Percentiles rank a stretch among this genome's conserved stretches.
Evolutionary conservation across 129 eudicot genomes (phyloP).

Genomic region (Flaveria ramosissima): DNA sequence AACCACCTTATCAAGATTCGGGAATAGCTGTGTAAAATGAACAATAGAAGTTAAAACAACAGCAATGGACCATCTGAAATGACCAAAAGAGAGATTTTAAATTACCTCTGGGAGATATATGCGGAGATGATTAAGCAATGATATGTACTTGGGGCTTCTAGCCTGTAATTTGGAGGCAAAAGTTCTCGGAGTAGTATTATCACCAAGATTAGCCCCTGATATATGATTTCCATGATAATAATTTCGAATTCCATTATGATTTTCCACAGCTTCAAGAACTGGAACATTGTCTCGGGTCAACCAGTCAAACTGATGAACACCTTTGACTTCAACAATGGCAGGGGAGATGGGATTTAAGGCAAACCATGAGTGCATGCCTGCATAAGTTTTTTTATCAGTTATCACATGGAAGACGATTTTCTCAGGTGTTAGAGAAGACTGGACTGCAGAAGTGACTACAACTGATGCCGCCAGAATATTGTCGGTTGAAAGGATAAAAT

Average conservation of each 20-base stretch:
- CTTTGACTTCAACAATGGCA: slow-evolving; percentile 94
- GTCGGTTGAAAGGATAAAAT: slow-evolving; percentile 87
- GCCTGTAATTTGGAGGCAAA: slow-evolving; percentile 96
- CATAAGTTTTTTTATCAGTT: slow-evolving; percentile 97
- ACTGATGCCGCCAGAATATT: slow-evolving; percentile 97
- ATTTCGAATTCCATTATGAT: slow-evolving; percentile 64
- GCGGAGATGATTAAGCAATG: slow-evolving; percentile 96
- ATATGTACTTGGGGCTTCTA: slow-evolving; percentile 96
- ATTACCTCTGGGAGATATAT: slow-evolving; percentile 99
- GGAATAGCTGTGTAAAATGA: slow-evolving; percentile 73
- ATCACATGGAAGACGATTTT: slow-evolving; percentile 91
- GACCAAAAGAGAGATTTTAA: neutral
- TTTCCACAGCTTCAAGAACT: slow-evolving; percentile 97
- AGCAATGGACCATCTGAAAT: slow-evolving; percentile 22
- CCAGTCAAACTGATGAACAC: slow-evolving; percentile 99
- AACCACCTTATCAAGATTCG: slow-evolving; percentile 95
- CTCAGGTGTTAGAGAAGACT: slow-evolving; percentile 67
- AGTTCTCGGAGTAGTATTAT: slow-evolving; percentile 65
- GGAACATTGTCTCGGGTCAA: slow-evolving; percentile 97
- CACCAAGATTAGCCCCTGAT: slow-evolving; percentile 72
- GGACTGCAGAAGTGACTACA: slow-evolving; percentile 91
- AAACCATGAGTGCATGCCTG: slow-evolving; percentile 99
- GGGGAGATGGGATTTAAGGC: slow-evolving; percentile 85
- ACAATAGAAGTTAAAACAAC: slow-evolving; percentile 18
- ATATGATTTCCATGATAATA: slow-evolving; percentile 95